Conservation (phyloP, 2,329 filamentous ascomycete species). For the Epichloe amarillans region DNA sequence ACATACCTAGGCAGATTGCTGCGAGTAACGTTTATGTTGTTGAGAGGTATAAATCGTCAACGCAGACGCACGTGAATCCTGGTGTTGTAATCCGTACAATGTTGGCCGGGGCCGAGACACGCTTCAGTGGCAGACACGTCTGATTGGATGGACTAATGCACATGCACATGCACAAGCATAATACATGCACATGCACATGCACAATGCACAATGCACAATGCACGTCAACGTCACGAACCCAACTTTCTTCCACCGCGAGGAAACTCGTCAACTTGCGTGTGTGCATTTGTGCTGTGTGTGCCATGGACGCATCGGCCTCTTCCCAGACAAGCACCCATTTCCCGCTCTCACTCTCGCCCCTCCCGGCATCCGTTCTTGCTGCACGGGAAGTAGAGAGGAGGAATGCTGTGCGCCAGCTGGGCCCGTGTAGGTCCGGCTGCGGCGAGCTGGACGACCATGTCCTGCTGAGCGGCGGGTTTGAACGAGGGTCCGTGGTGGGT, state of each 20-base stretch:
- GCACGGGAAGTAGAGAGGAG: conserved; percentile 24
- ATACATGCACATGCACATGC: background rate
- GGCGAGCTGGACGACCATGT: conserved; percentile 33
- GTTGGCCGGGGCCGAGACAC: background rate
- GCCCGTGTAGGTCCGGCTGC: conserved; percentile 29
- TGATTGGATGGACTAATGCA: background rate
- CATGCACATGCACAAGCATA: too few species aligned
- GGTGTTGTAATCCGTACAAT: background rate
- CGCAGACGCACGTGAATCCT: background rate
- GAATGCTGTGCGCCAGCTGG: conserved; percentile 16
- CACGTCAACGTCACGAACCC: too few species aligned
- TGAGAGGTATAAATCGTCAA: background rate
- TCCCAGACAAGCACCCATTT: conserved; percentile 34
- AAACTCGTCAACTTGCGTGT: background rate
- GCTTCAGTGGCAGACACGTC: background rate
- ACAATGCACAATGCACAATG: too few species aligned
- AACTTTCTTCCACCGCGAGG: too few species aligned
- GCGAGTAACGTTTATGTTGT: conserved; percentile 7
- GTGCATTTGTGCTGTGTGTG: background rate
- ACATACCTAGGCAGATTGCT: conserved; percentile 10
- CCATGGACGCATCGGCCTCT: background rate
- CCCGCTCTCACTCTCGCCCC: conserved; percentile 26
- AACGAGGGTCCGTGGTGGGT: conserved; percentile 38
- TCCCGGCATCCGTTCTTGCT: conserved; percentile 30
- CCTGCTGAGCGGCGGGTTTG: conserved; percentile 34